A percentile compares a stretch with the other conserved stretches of the same genome.
These are phyloP conservation scores for Wallacemonas sp. DNA, from an alignment of 208 protist genomes.

Conservation along the genomic window DNA sequence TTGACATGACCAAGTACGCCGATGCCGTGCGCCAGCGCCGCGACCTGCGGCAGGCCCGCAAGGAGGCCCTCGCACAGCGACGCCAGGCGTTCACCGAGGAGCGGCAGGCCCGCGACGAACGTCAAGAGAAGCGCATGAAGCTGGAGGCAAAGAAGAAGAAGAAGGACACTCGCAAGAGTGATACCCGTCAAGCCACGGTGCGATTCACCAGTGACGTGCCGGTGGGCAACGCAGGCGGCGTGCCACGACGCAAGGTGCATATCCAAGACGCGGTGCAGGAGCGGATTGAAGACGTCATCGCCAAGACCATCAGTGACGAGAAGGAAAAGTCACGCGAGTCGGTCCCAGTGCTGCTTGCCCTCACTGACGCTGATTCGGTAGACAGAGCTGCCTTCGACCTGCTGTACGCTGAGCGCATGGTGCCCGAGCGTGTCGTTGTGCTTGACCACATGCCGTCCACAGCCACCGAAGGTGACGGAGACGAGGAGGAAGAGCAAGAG, in stretches of 20 bases:
- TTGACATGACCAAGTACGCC: conserved; percentile 33
- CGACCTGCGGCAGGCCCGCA: conserved; percentile 31
- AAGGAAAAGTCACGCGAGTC: conserved; percentile 21
- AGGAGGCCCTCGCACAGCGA: conserved; percentile 16
- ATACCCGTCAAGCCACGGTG: not conserved
- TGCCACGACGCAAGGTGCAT: conserved; percentile 12
- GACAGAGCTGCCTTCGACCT: conserved; percentile 19
- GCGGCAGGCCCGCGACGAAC: conserved; percentile 52
- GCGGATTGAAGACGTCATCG: conserved; percentile 19
- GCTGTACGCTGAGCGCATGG: conserved; percentile 29
- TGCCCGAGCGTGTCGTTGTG: conserved; percentile 55
- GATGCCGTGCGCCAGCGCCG: conserved; percentile 20
- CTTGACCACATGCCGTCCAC: conserved; percentile 22
- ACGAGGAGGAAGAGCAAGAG: conserved; percentile 6
- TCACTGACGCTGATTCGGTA: not conserved
- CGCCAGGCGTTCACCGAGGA: conserved; percentile 40
- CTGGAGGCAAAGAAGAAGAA: conserved; percentile 43
- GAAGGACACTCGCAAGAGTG: conserved; percentile 26
- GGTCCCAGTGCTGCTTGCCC: conserved; percentile 57
- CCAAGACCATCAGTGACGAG: conserved; percentile 20
- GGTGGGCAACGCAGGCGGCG: conserved; percentile 9
- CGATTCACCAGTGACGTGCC: not conserved
- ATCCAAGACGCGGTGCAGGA: conserved; percentile 33
- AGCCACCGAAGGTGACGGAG: not conserved
- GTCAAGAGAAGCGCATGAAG: conserved; percentile 54